A percentile compares a stretch with the other conserved stretches of the same genome.
These are phyloP conservation scores for Magnolia changhungtana DNA, from an alignment of 164 flowering plant species.

Conservation along the genomic window DNA sequence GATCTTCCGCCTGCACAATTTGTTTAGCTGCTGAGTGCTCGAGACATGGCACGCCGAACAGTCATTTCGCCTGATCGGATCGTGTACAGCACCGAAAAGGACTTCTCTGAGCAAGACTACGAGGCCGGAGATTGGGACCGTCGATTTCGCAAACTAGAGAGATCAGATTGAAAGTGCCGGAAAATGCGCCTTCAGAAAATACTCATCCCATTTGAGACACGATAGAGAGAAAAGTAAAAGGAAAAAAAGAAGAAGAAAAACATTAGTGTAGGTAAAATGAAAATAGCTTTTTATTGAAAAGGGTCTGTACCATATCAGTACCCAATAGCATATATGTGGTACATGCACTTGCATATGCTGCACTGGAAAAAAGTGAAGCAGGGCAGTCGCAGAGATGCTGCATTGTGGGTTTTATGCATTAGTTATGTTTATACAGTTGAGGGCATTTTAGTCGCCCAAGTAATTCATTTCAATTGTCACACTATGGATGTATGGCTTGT, in stretches of 20 bases:
- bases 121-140: slow-evolving; percentile 81
- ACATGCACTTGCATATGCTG: not conserved
- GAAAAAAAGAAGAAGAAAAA: not conserved
- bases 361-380: not conserved
- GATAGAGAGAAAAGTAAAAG: not conserved
- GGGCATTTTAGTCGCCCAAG: not conserved
- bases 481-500: not conserved
- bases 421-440: not conserved
- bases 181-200: not conserved
- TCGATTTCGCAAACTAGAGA: slow-evolving; percentile 67
- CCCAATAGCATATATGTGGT: not conserved
- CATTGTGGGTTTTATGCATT: not conserved
- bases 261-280: not conserved
- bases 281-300: not conserved
- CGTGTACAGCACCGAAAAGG: slow-evolving; percentile 83
- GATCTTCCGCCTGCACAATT: not conserved
- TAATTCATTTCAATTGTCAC: not conserved
- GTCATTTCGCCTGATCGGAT: slow-evolving; percentile 78
- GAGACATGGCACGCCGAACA: slow-evolving; percentile 88
- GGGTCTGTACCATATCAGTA: not conserved
- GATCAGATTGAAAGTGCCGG: slow-evolving; percentile 30
- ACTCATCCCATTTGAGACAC: not conserved
- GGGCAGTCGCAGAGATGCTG: not conserved
- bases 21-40: slow-evolving; percentile 81
- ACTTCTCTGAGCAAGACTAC: slow-evolving; percentile 73